Percentiles rank a stretch among this genome's conserved stretches.
Conservation (phyloP, 2,329 filamentous ascomycete species). For the Botrytis tulipae region DNA sequence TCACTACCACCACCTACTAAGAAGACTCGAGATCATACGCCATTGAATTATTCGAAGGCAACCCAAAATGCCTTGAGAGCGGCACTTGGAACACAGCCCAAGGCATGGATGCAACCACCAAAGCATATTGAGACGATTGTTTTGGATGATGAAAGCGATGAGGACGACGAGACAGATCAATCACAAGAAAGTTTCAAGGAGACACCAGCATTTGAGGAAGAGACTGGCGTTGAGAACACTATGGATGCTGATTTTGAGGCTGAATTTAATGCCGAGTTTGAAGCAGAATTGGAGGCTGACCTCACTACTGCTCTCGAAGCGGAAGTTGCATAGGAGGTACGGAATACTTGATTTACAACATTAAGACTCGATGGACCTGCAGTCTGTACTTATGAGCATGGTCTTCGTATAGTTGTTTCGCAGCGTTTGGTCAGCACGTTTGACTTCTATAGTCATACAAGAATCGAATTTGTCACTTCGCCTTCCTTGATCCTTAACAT, state of each 20-base stretch:
- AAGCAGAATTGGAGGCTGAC: conserved; percentile 5
- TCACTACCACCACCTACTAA: conserved; percentile 7
- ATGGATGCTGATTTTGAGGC: not conserved
- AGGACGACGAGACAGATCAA: not conserved
- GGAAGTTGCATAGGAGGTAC: not conserved
- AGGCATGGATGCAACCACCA: conserved; percentile 9
- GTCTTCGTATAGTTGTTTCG: too few relatives aligned
- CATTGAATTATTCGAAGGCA: not conserved
- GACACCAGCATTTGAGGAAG: not conserved
- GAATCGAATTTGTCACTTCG: not conserved
- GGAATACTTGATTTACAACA: not conserved
- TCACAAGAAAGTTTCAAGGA: conserved; percentile 1
- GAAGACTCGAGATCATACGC: not conserved
- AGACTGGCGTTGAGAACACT: not conserved
- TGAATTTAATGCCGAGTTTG: not conserved
- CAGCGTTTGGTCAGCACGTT: not conserved
- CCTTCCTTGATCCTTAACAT: not conserved
- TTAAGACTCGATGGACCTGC: too few relatives aligned
- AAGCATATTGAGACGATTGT: not conserved
- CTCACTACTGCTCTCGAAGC: conserved; percentile 1
- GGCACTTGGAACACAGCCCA: not conserved
- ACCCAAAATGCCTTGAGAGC: not conserved
- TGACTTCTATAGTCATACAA: not conserved
- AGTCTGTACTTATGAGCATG: not conserved
- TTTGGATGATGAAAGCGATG: conserved; percentile 10